Percentiles rank a stretch among this genome's conserved stretches.
Evolutionary conservation across 305 asterid species (phyloP).

Genomic region (Fraxinus floribunda): DNA sequence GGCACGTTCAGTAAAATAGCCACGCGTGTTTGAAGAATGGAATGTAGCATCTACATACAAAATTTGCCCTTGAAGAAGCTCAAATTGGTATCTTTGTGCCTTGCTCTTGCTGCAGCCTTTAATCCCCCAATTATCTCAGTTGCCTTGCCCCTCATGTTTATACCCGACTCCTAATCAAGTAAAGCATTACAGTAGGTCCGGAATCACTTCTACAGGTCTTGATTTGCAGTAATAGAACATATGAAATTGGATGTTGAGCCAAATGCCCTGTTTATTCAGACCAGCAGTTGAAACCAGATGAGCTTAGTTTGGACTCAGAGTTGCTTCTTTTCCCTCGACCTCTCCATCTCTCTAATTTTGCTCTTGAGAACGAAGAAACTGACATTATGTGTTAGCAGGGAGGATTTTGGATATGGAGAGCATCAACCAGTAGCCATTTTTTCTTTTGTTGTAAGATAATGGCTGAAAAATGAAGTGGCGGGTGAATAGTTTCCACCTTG

Average conservation of each 20-base stretch:
- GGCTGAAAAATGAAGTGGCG: not conserved
- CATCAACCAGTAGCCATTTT: not conserved
- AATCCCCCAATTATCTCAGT: not conserved
- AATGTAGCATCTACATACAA: not conserved
- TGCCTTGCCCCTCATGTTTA: not conserved
- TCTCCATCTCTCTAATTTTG: not conserved
- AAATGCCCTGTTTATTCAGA: not conserved
- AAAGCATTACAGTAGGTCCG: not conserved
- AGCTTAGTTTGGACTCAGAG: not conserved
- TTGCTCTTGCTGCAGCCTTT: not conserved
- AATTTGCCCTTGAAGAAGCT: not conserved
- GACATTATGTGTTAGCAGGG: not conserved
- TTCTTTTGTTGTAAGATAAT: too few relatives aligned
- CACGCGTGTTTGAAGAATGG: not conserved
- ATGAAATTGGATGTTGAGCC: not conserved
- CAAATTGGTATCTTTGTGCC: not conserved
- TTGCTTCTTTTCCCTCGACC: not conserved
- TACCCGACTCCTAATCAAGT: not conserved
- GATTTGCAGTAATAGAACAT: not conserved
- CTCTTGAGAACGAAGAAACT: not conserved
- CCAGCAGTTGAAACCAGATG: not conserved
- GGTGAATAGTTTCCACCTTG: not conserved
- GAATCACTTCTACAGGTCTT: not conserved
- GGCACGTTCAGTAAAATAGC: not conserved
- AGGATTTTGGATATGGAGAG: not conserved